Percentiles rank a stretch among this genome's conserved stretches.
phyloP scores from a whole-genome alignment of 2,329 filamentous ascomycete species.

The Trichocomaceae sp. region DNA sequence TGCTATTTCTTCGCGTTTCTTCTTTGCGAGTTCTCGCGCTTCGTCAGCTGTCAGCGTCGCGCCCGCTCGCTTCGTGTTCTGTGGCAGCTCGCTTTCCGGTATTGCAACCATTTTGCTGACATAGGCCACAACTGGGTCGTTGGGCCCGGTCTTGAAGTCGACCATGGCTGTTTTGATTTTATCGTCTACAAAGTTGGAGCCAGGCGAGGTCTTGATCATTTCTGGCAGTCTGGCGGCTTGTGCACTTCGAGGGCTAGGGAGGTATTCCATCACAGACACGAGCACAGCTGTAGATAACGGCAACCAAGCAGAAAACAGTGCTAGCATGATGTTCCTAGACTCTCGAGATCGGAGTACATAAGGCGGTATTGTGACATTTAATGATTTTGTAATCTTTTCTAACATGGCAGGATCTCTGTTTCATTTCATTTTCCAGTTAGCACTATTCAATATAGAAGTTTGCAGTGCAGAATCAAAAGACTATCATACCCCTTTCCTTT shows the following conservation, averaged over 20 bases:
- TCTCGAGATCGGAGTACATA: constrained; percentile 80
- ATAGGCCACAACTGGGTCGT: constrained; percentile 81
- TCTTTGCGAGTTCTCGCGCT: constrained; percentile 76
- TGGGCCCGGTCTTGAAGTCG: constrained; percentile 62
- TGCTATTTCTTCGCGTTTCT: constrained; percentile 83
- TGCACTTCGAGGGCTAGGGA: constrained; percentile 75
- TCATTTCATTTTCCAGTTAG: constrained; percentile 51
- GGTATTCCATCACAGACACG: constrained; percentile 86
- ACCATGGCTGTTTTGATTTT: constrained; percentile 73
- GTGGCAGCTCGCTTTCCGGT: constrained; percentile 81
- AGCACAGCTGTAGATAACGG: constrained; percentile 86
- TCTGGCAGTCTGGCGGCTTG: constrained; percentile 74
- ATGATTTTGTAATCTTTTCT: constrained; percentile 91
- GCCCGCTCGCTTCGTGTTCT: constrained; percentile 68
- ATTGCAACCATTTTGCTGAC: constrained; percentile 98
- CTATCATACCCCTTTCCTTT: constrained; percentile 74
- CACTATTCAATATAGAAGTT: constrained; percentile 21
- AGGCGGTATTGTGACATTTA: constrained; percentile 75
- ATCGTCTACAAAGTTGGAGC: constrained; percentile 61
- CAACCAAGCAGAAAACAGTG: constrained; percentile 83
- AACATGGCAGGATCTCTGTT: constrained; percentile 66
- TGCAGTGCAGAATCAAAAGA: no score
- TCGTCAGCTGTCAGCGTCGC: constrained; percentile 76
- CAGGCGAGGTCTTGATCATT: constrained; percentile 73
- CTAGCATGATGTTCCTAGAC: constrained; percentile 72